A percentile compares a stretch with the other conserved stretches of the same genome.
These are phyloP conservation scores for Cornus suecica DNA, from an alignment of 148 eudicot genomes.

Conservation along the genomic window DNA sequence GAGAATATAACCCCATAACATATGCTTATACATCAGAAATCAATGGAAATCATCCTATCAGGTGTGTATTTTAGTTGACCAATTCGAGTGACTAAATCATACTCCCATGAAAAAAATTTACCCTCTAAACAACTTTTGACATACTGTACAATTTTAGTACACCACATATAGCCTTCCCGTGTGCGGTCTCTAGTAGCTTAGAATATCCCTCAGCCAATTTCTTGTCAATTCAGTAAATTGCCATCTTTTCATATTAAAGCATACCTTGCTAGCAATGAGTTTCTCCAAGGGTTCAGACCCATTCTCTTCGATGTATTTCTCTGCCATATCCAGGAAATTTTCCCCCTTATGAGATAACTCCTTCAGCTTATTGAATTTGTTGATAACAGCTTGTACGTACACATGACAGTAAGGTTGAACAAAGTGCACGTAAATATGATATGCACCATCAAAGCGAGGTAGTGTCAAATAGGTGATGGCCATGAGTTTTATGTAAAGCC, in stretches of 20 bases:
- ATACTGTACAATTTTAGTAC: no score
- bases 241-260: neutral
- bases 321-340: slow-evolving; percentile 1
- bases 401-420: neutral
- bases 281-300: slow-evolving; percentile 14
- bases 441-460: slow-evolving; percentile 12
- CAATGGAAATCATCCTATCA: no score
- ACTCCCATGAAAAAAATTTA: no score
- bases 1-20: no score
- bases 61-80: no score
- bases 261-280: slow-evolving; percentile 9
- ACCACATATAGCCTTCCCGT: no score
- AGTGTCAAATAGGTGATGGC: slow-evolving; percentile 9
- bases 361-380: neutral
- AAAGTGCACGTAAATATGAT: neutral
- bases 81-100: no score
- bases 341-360: neutral
- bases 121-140: no score
- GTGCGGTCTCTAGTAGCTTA: no score
- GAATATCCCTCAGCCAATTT: no score
- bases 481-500: slow-evolving; percentile 11
- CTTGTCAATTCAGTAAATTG: neutral
- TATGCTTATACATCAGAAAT: no score
- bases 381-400: neutral
- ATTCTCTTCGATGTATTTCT: slow-evolving; percentile 12